Percentiles rank a stretch among this genome's conserved stretches.
These are phyloP conservation scores for Penicillium sp. DNA, from an alignment of 2,329 filamentous ascomycete species.

Conservation along the genomic window DNA sequence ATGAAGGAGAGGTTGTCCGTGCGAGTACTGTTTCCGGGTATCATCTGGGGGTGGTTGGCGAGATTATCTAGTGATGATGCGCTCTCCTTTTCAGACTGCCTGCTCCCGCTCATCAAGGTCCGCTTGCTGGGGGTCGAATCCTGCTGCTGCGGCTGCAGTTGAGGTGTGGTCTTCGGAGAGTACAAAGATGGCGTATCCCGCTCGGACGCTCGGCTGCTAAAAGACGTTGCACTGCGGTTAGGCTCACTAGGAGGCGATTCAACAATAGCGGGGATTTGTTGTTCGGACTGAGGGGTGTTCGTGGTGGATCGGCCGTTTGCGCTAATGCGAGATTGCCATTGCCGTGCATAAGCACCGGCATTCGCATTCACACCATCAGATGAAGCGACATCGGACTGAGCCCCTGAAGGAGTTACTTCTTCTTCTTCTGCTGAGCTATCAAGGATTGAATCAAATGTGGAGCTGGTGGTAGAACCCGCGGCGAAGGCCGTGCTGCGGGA, in stretches of 20 bases:
- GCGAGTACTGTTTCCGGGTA: slow-evolving; percentile 67
- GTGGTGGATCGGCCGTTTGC: slow-evolving; percentile 58
- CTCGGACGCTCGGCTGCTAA: slow-evolving; percentile 46
- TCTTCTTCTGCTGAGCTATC: slow-evolving; percentile 27
- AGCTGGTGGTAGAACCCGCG: slow-evolving; percentile 21
- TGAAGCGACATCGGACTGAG: slow-evolving; percentile 16
- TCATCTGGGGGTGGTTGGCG: slow-evolving; percentile 61
- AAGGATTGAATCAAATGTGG: slow-evolving; percentile 29
- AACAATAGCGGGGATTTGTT: slow-evolving; percentile 54
- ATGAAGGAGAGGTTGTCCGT: slow-evolving; percentile 80
- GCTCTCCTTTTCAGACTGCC: slow-evolving; percentile 37
- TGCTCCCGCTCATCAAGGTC: slow-evolving; percentile 29
- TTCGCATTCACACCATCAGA: slow-evolving; percentile 22
- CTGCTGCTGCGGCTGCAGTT: slow-evolving; percentile 24
- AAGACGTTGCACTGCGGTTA: slow-evolving; percentile 30
- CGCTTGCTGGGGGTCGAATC: slow-evolving; percentile 41
- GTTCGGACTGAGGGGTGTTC: slow-evolving; percentile 48
- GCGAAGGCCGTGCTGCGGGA: slow-evolving; percentile 21
- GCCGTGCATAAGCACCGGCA: slow-evolving; percentile 41
- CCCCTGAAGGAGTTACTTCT: slow-evolving; percentile 12
- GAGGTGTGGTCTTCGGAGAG: slow-evolving; percentile 30
- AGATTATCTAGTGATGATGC: slow-evolving; percentile 63
- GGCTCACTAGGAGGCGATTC: slow-evolving; percentile 61
- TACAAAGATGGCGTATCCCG: slow-evolving; percentile 36
- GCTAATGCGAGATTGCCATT: slow-evolving; percentile 57